Percentiles rank a stretch among this genome's conserved stretches.
Evolutionary conservation across 805 yeast species (phyloP).

Genomic region (Pachysolen tannophilus): DNA sequence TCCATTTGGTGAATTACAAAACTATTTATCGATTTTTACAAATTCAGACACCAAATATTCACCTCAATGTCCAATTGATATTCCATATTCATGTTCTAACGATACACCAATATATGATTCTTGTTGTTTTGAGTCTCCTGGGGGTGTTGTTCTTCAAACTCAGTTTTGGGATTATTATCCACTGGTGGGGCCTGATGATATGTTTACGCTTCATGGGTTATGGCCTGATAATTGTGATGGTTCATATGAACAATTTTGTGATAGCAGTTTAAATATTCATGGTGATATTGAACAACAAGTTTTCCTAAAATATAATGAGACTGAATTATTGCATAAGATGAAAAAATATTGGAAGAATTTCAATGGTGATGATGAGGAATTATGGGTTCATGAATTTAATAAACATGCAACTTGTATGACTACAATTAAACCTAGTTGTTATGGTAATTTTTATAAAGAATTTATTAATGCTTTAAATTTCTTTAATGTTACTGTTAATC

Average conservation of each 20-base stretch:
- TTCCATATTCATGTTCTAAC: conserved; percentile 57
- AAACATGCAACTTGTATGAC: conserved; percentile 92
- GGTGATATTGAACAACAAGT: conserved; percentile 34
- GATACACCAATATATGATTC: conserved; percentile 44
- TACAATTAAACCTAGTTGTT: conserved; percentile 70
- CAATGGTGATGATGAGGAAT: conserved; percentile 54
- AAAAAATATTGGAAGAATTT: conserved; percentile 62
- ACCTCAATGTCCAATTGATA: conserved; percentile 42
- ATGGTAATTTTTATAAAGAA: conserved; percentile 26
- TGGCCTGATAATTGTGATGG: conserved; percentile 93
- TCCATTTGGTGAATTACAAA: no score
- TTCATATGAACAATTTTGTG: conserved; percentile 72
- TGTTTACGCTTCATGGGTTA: conserved; percentile 76
- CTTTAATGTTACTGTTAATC: conserved; percentile 48
- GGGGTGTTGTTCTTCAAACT: conserved; percentile 76
- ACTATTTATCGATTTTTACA: no score
- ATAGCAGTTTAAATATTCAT: conserved; percentile 42
- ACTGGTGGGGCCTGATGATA: conserved; percentile 59
- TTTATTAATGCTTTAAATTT: conserved; percentile 58
- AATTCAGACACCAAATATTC: no score
- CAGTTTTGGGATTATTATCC: conserved; percentile 92
- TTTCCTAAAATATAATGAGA: conserved; percentile 37
- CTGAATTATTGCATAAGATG: conserved; percentile 51
- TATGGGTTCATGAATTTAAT: conserved; percentile 91
- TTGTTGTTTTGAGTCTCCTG: conserved; percentile 84